These are phyloP conservation scores for Elymus sibiricus DNA, from an alignment of 176 grass and related monocot genomes.

Conservation along the genomic window DNA sequence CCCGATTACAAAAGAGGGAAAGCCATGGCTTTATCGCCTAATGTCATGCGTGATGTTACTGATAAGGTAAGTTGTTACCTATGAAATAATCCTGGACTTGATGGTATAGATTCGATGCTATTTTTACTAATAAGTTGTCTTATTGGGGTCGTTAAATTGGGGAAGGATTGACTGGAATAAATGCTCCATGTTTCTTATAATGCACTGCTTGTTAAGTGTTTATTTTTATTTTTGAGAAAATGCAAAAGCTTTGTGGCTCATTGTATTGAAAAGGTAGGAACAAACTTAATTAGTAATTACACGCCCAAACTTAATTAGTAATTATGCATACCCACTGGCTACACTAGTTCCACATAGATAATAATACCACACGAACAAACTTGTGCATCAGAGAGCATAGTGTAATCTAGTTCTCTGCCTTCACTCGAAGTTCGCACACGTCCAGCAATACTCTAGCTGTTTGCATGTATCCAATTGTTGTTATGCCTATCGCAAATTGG, in stretches of 20 bases:
- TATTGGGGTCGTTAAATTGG: background rate
- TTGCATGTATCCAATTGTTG: constrained; percentile 1
- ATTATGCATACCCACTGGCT: too few relatives aligned
- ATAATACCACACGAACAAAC: background rate
- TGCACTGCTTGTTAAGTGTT: background rate
- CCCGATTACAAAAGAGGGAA: constrained; percentile 69
- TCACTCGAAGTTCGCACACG: background rate
- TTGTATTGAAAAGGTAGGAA: background rate
- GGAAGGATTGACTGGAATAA: background rate
- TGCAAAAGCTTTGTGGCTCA: background rate
- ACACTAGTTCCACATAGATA: background rate
- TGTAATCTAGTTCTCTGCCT: background rate
- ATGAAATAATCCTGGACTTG: background rate
- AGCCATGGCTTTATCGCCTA: constrained; percentile 74
- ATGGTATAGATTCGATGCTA: background rate
- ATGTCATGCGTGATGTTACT: constrained; percentile 80
- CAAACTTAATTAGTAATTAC: too few relatives aligned
- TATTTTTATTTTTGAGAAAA: background rate
- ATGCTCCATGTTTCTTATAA: background rate
- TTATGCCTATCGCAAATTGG: background rate
- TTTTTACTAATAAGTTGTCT: background rate
- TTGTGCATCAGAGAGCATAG: background rate
- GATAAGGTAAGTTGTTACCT: constrained; percentile 60
- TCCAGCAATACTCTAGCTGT: background rate
- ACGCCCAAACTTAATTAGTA: too few relatives aligned